Base-by-base conservation (phyloP, 108 stramenopile species). In the Parietichytrium sp. region DNA sequence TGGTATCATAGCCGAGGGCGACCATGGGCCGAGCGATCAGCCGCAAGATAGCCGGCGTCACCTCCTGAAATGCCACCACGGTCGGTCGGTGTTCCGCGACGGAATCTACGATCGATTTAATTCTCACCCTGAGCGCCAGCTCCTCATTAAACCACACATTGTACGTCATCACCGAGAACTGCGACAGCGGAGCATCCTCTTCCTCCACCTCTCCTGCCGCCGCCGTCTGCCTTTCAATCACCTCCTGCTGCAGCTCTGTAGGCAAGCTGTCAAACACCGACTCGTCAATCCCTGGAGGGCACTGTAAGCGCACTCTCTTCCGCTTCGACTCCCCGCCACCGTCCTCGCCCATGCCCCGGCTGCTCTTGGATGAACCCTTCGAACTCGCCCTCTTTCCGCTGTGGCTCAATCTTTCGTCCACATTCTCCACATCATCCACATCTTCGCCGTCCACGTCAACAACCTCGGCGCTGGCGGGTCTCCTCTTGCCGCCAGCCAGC, bases 121-220 rank as follows among this genome's bases (percentile, higher is more conserved):
- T 27, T 10, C 61, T 33, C 25, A 45, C 38, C 20, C 10, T 33
- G 10, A 72, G 61, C 29, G 61, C 61, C 6, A 72, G 38, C 33
- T 72, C 61, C 33, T 72, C 61, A 0, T 33, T 42, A 2, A 72
- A 72, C 61, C 61, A 72, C 6, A 72, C 61, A 27, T 72, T 72
- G 61, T 72, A 72, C 10, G 61, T 72, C 61, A 72, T 33, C 15
- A 1, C n/a, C n/a, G n/a, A n/a, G n/a, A n/a, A n/a, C n/a, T n/a
- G n/a, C n/a, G n/a, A n/a, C n/a, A n/a, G n/a, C n/a, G n/a, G n/a
- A n/a, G n/a, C n/a, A n/a, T n/a, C n/a, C n/a, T n/a, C n/a, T n/a
- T n/a, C n/a, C n/a, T n/a, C n/a, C n/a, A n/a, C n/a, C n/a, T n/a
- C n/a, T n/a, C n/a, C n/a, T n/a, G n/a, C n/a, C n/a, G n/a, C n/a